Conservation (phyloP, 2,329 filamentous ascomycete species). For the Diaporthe sp. region DNA sequence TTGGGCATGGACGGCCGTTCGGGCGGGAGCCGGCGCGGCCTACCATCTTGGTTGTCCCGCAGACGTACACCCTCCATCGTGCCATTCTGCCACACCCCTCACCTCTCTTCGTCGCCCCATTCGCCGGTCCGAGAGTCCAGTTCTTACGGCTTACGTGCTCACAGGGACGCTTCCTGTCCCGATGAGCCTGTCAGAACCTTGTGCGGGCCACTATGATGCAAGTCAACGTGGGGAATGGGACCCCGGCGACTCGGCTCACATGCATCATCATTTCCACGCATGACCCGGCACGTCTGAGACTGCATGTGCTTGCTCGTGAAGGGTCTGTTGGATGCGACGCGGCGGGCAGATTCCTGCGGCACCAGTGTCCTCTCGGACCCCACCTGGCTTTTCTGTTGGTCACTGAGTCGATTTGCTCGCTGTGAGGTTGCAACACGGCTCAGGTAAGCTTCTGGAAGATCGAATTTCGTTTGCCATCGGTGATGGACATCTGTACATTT, state of each 20-base stretch:
- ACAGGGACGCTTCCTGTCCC: slow-evolving; percentile 12
- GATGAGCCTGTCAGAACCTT: slow-evolving; percentile 33
- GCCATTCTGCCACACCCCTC: slow-evolving; percentile 7
- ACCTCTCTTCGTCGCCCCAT: slow-evolving; percentile 11
- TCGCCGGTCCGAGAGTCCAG: slow-evolving; percentile 17
- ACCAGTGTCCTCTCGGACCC: not conserved
- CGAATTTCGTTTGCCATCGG: slow-evolving; percentile 16
- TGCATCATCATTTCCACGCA: slow-evolving; percentile 18
- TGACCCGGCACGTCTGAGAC: slow-evolving; percentile 27
- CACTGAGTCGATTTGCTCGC: not conserved
- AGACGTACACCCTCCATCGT: slow-evolving; percentile 2
- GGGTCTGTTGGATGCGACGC: not conserved
- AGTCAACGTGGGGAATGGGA: slow-evolving; percentile 32
- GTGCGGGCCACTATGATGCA: slow-evolving; percentile 31
- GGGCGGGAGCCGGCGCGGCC: not conserved
- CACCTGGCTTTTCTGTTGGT: not conserved
- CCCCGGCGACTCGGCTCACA: slow-evolving; percentile 22
- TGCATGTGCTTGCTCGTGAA: slow-evolving; percentile 21
- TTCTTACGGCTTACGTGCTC: slow-evolving; percentile 21
- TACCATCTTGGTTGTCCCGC: not conserved
- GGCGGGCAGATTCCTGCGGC: slow-evolving; percentile 5
- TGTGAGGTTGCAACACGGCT: not conserved
- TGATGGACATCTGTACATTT: slow-evolving; percentile 21
- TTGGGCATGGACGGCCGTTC: slow-evolving; percentile 3
- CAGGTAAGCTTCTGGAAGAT: slow-evolving; percentile 24